Conservation (phyloP, 371 early-diverging fungal genomes). For the Smittium mucronatum region DNA sequence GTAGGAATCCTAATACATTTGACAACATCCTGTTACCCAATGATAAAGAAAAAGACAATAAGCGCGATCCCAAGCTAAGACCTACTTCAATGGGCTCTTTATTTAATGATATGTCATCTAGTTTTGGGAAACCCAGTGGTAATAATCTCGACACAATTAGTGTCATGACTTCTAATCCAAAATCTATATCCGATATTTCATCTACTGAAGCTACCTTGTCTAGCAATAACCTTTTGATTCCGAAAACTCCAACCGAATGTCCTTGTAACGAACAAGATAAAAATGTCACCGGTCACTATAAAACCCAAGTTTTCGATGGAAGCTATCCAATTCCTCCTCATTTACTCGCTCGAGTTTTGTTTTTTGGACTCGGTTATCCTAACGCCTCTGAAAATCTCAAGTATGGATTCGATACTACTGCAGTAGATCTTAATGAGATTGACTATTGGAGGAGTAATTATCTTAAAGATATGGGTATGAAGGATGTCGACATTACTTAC, state of each 20-base stretch:
- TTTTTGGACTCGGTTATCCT: conserved; percentile 21
- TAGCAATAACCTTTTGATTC: not conserved
- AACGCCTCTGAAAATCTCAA: conserved; percentile 16
- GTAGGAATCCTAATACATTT: too few species aligned
- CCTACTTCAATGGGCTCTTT: too few species aligned
- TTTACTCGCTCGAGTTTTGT: conserved; percentile 25
- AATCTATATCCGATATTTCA: too few species aligned
- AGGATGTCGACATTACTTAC: conserved; percentile 25
- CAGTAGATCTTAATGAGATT: conserved; percentile 19
- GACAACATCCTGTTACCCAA: too few species aligned
- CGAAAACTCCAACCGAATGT: conserved; percentile 23
- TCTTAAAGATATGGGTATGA: not conserved
- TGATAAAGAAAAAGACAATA: too few species aligned
- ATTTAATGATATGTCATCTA: too few species aligned
- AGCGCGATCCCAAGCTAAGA: too few species aligned
- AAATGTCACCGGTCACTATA: conserved; percentile 23
- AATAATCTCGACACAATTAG: too few species aligned
- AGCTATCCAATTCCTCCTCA: conserved; percentile 27
- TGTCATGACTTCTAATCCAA: too few species aligned
- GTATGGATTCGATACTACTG: conserved; percentile 13
- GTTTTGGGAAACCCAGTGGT: too few species aligned
- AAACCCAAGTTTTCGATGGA: conserved; percentile 22
- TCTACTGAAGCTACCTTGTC: too few species aligned
- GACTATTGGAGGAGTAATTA: conserved; percentile 5
- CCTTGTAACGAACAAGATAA: conserved; percentile 16